These are phyloP conservation scores for Solanum rostratum DNA, from an alignment of 257 asterid genomes.

Conservation along the genomic window DNA sequence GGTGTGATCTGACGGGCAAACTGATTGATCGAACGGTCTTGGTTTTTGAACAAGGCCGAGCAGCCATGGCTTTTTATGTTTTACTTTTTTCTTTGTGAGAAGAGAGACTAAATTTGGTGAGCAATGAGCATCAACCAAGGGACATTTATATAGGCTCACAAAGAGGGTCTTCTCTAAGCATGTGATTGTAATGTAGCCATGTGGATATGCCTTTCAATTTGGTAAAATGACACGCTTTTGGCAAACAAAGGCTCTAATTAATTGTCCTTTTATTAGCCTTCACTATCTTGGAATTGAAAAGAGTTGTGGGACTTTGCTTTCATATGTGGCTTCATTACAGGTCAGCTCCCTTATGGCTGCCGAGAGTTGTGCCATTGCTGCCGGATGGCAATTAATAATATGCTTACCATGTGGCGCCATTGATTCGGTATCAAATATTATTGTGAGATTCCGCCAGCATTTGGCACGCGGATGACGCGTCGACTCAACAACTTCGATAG, in stretches of 20 bases:
- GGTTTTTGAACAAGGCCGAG: slow-evolving; percentile 3
- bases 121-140: neutral
- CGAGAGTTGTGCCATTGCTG: neutral
- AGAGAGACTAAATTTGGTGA: neutral
- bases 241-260: neutral
- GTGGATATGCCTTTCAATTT: neutral
- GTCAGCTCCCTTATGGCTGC: neutral
- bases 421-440: neutral
- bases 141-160: neutral
- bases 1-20: slow-evolving; percentile 8
- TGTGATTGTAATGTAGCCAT: neutral
- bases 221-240: neutral
- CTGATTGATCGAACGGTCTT: neutral
- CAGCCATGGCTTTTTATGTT: neutral
- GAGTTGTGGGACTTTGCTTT: neutral
- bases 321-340: neutral
- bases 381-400: neutral
- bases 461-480: neutral
- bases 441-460: no score
- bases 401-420: neutral
- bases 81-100: neutral
- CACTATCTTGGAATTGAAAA: no score
- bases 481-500: neutral
- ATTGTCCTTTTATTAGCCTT: no score
- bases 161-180: neutral